A percentile compares a stretch with the other conserved stretches of the same genome.
Evolutionary conservation across 2,329 filamentous ascomycete genomes (phyloP).

Genomic region (Bipolaris sorokiniana): DNA sequence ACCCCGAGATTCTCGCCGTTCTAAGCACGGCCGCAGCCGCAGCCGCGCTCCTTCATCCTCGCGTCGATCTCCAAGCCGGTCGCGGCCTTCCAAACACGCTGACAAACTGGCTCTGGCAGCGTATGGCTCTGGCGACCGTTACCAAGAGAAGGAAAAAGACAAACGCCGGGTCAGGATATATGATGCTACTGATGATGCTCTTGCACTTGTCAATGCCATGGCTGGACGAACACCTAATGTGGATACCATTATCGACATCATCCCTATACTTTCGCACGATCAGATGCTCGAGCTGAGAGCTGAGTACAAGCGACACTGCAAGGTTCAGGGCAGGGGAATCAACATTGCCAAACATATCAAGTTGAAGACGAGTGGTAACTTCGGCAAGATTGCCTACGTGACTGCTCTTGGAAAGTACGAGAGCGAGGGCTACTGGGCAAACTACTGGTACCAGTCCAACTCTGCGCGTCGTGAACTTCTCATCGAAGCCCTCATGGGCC

Average conservation of each 20-base stretch:
- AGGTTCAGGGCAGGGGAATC: slow-evolving; percentile 79
- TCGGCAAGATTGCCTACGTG: slow-evolving; percentile 91
- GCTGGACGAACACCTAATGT: slow-evolving; percentile 65
- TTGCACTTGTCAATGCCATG: slow-evolving; percentile 76
- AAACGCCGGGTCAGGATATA: slow-evolving; percentile 75
- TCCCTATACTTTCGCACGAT: slow-evolving; percentile 83
- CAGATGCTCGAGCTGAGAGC: slow-evolving; percentile 84
- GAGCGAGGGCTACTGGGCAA: slow-evolving; percentile 95
- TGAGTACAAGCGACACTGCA: slow-evolving; percentile 90
- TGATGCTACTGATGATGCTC: slow-evolving; percentile 80
- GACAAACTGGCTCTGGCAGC: slow-evolving; percentile 45
- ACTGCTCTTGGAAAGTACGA: slow-evolving; percentile 90
- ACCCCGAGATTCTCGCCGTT: slow-evolving; percentile 38
- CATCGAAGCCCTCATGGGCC: slow-evolving; percentile 91
- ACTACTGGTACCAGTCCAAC: slow-evolving; percentile 94
- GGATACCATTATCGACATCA: slow-evolving; percentile 79
- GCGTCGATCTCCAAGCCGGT: slow-evolving; percentile 41
- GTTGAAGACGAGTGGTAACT: slow-evolving; percentile 74
- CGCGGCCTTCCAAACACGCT: slow-evolving; percentile 31
- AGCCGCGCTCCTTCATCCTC: slow-evolving; percentile 40
- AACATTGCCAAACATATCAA: slow-evolving; percentile 88
- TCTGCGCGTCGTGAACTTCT: slow-evolving; percentile 84
- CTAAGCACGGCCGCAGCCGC: slow-evolving; percentile 31
- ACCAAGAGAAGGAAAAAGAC: slow-evolving; percentile 36
- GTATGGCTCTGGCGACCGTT: slow-evolving; percentile 17